Base-by-base conservation (phyloP, 208 protist genomes). In the Wallacemonas rigidus region DNA sequence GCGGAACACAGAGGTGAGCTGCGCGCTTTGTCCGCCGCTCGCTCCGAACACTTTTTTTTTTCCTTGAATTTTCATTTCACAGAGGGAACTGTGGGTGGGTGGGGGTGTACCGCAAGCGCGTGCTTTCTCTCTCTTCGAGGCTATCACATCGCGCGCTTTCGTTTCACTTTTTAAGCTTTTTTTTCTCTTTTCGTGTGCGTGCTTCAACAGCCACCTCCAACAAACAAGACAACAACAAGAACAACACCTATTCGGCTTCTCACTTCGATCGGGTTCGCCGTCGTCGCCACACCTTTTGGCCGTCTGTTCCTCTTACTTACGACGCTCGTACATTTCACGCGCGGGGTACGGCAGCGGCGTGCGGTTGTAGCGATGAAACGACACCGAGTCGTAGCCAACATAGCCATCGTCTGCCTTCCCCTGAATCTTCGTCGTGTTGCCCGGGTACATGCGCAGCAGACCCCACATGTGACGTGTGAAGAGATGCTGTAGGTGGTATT, bases 401-500 rank as follows among this genome's bases (percentile, higher is more conserved):
- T 94, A 94, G 17, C 92, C 92, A 74, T 93, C 90, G 65, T 94
- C 91, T 3, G 88, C 86, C 60, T 85, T 83, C 9, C 85, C 82
- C 54, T 82, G 76, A 40, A 81, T 77, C 76, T 96, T 96, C 45
- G 82, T 90, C 7, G 83, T 93, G 81, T 95, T 94, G 50, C 82
- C 86, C 5, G 92, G 89, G 83, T 96, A 96, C 68, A 90, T 87
- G 62, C 89, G 87, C 74, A 94, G 76, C 53, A 93, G 69, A 41
- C 87, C 86, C 88, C 89, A 96, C 68, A 87, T 87, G 82, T 94
- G 90, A 1, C 89, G 87, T 53, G 89, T 91, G 71, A 94, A 96
- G 63, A 96, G 79, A 73, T 96, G 92, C 80, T 96, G 92, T 65
- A 96, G 70, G 69, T 94, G 81, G 75, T 93, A 96, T 77, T 96